Percentiles rank a stretch among this genome's conserved stretches.
phyloP scores from a whole-genome alignment of 305 asterid species.

The Nicotiana rustica region DNA sequence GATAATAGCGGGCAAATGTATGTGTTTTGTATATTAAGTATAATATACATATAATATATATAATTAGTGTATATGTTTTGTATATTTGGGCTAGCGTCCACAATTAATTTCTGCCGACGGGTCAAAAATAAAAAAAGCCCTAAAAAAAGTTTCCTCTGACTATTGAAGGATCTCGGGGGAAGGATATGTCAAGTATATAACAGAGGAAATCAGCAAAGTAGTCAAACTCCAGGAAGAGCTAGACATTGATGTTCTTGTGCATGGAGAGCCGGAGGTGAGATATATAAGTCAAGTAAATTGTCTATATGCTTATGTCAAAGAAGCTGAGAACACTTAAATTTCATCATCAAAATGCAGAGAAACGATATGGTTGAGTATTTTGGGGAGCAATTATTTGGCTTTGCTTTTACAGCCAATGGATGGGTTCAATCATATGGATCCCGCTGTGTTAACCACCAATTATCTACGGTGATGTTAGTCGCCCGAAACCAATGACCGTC shows the following conservation, averaged over 20 bases:
- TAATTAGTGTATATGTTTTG: no score
- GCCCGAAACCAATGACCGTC: constrained; percentile 70
- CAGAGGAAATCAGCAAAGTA: constrained; percentile 58
- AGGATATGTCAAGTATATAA: constrained; percentile 56
- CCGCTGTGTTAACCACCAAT: constrained; percentile 76
- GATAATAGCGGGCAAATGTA: no score
- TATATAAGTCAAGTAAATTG: not conserved
- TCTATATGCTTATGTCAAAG: not conserved
- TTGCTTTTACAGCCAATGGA: constrained; percentile 70
- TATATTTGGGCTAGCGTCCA: no score
- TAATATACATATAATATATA: no score
- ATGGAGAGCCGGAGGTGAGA: constrained; percentile 74
- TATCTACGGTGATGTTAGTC: constrained; percentile 69
- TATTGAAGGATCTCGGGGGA: constrained; percentile 58
- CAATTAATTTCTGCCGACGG: no score
- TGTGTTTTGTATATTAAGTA: no score
- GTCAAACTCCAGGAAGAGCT: constrained; percentile 76
- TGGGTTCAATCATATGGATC: constrained; percentile 83
- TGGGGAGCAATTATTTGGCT: constrained; percentile 74
- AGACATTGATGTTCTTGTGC: constrained; percentile 72
- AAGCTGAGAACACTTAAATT: not conserved
- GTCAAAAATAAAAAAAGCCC: no score
- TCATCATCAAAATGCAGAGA: constrained; percentile 52
- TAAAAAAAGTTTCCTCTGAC: not conserved
- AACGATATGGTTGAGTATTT: constrained; percentile 80